Conservation (phyloP, 345 rosid species). For the Syzygium jambos region DNA sequence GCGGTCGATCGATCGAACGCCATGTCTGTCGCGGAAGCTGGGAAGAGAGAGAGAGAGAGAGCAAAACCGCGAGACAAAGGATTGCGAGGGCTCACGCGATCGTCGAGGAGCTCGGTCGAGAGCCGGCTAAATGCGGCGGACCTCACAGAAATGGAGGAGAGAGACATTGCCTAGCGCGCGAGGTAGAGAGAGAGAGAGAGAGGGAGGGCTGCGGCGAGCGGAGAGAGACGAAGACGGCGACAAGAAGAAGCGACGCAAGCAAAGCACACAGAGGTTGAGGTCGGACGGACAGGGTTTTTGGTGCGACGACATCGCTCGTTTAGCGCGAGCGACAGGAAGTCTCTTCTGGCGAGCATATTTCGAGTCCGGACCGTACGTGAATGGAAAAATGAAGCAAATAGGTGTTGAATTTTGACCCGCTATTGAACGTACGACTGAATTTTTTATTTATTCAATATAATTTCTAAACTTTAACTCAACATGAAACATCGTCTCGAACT, state of each 20-base stretch:
- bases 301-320: background rate
- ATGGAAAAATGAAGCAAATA: too few relatives aligned
- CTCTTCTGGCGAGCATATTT: background rate
- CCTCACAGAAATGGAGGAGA: slow-evolving; percentile 19
- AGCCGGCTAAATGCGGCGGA: slow-evolving; percentile 10
- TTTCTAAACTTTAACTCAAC: too few relatives aligned
- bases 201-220: background rate
- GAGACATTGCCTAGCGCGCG: background rate
- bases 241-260: background rate
- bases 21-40: background rate
- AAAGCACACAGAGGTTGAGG: background rate
- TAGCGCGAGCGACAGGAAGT: background rate
- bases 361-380: background rate
- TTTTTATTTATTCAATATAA: too few relatives aligned
- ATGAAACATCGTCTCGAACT: too few relatives aligned
- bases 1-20: background rate
- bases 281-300: background rate
- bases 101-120: slow-evolving; percentile 13
- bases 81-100: slow-evolving; percentile 12
- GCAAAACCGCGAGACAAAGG: background rate
- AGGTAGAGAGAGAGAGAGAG: background rate
- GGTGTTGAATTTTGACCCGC: too few relatives aligned
- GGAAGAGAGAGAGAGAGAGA: background rate
- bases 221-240: background rate
- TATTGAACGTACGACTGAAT: too few relatives aligned